Evolutionary conservation across 2,329 filamentous ascomycete species (phyloP).

Genomic region (Bipolaris zeicola): DNA sequence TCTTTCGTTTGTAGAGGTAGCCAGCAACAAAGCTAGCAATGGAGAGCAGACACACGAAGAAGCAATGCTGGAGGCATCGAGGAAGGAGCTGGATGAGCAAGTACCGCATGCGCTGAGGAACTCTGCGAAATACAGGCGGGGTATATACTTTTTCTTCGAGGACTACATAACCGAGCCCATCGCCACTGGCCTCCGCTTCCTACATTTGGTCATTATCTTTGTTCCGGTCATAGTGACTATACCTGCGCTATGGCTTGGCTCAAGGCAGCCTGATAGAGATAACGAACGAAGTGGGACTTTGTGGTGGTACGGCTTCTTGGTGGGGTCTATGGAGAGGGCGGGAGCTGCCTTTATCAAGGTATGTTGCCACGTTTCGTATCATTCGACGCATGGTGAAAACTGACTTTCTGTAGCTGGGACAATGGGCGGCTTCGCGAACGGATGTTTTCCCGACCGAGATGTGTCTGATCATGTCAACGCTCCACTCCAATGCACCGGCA

Average conservation of each 20-base stretch:
- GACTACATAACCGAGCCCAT: conserved; percentile 79
- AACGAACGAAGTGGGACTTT: conserved; percentile 81
- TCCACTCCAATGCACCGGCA: conserved; percentile 93
- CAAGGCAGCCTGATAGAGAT: conserved; percentile 65
- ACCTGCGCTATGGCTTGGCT: conserved; percentile 80
- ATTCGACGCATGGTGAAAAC: not conserved
- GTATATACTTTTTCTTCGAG: conserved; percentile 71
- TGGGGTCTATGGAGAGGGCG: conserved; percentile 86
- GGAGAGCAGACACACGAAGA: conserved; percentile 72
- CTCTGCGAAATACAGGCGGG: conserved; percentile 62
- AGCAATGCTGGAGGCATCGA: conserved; percentile 84
- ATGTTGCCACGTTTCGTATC: conserved; percentile 10
- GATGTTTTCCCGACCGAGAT: conserved; percentile 95
- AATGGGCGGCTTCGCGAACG: conserved; percentile 96
- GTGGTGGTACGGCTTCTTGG: conserved; percentile 94
- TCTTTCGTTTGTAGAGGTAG: conserved; percentile 64
- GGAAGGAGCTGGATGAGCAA: conserved; percentile 74
- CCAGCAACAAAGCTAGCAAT: conserved; percentile 55
- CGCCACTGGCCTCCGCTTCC: conserved; percentile 83
- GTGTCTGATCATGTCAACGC: conserved; percentile 89
- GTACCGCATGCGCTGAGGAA: conserved; percentile 67
- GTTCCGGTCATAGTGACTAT: conserved; percentile 84
- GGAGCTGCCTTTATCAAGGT: conserved; percentile 98
- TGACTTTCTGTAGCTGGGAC: conserved; percentile 70
- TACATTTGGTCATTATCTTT: conserved; percentile 87